These are phyloP conservation scores for Moricandia moricandioides DNA, from an alignment of 345 rosid species.

Conservation along the genomic window DNA sequence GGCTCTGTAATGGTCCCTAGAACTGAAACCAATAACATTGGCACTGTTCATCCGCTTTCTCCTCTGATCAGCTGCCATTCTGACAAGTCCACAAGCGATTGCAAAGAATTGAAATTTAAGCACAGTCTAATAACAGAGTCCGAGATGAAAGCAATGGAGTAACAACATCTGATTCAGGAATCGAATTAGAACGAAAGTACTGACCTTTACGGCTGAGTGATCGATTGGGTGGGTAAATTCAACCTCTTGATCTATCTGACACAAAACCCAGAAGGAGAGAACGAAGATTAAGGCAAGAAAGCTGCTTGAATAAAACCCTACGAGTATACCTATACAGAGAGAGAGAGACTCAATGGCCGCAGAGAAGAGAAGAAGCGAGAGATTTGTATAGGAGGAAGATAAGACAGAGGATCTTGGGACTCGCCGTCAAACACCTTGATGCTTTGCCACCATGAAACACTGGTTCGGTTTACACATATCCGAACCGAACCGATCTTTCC, in stretches of 20 bases:
- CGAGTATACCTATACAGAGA: constrained; percentile 18
- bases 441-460: constrained; percentile 24
- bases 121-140: not conserved
- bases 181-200: not conserved
- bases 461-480: constrained; percentile 19
- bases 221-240: not conserved
- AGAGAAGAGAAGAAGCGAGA: constrained; percentile 9
- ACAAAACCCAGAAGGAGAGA: constrained; percentile 3
- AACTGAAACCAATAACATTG: constrained; percentile 50
- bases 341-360: constrained; percentile 2
- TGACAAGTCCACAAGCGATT: constrained; percentile 7
- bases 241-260: constrained; percentile 10
- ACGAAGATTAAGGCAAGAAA: constrained; percentile 7
- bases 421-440: constrained; percentile 38
- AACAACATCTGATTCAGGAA: constrained; percentile 13
- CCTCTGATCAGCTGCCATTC: constrained; percentile 87
- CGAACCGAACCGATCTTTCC: constrained; percentile 14
- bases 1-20: constrained; percentile 54
- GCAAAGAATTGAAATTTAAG: not conserved
- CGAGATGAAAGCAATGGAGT: not conserved
- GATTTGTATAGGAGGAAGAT: constrained; percentile 13
- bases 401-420: constrained; percentile 26
- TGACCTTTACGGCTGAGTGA: constrained; percentile 26
- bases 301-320: constrained; percentile 18
- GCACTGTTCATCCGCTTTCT: constrained; percentile 71